Base-by-base conservation (phyloP, 2,329 filamentous ascomycete species). In the Magnaporthiopsis incrustans region DNA sequence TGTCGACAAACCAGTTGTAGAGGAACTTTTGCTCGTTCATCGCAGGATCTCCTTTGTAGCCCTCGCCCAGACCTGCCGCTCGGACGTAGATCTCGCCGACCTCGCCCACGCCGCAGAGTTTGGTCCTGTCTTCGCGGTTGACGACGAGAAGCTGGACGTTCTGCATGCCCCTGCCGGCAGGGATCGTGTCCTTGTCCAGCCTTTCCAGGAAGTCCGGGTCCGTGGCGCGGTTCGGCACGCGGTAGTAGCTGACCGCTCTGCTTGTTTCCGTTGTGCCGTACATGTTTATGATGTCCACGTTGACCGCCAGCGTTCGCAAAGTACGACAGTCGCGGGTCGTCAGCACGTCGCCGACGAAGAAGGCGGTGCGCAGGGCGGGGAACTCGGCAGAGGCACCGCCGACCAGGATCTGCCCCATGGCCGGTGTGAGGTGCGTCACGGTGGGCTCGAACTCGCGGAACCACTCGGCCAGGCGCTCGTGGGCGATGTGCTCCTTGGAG, bases 351-450 rank as follows among this genome's bases (percentile, higher is more conserved):
- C 95, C 95, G 1, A 98, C 94, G 67, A 94, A 98, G 80, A 98
- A 94, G 25, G 88, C 92, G 65, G 86, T 82, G 65, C 89, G 82
- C n/a, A 98, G 80, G 15, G 83, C 81, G 1, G 91, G 89, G 71
- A 97, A 96, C 68, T 90, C 76, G 0, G 91, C 87, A 3, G 79
- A 88, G 30, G 92, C 90, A 68, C 90, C 91, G 58, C 92, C 93
- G n/a, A 94, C 88, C 2, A 98, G 79, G 66, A 98, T 95, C 70
- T 97, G 91, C 64, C 93, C 93, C 93, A 98, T 97, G 65, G 95
- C 95, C 12, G 95, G 95, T 1, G 95, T 99, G 56, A 98, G 78
- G 76, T 98, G 95, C 15, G 89, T 92, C 26, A 92, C 90, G 22
- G 88, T 96, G 3, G 90, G 86, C 64, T 83, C 78, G 71, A 90